Evolutionary conservation across 2,329 filamentous ascomycete species (phyloP), one percentile per base, ranked within the genome.

Genomic region (Phoma sp.): DNA sequence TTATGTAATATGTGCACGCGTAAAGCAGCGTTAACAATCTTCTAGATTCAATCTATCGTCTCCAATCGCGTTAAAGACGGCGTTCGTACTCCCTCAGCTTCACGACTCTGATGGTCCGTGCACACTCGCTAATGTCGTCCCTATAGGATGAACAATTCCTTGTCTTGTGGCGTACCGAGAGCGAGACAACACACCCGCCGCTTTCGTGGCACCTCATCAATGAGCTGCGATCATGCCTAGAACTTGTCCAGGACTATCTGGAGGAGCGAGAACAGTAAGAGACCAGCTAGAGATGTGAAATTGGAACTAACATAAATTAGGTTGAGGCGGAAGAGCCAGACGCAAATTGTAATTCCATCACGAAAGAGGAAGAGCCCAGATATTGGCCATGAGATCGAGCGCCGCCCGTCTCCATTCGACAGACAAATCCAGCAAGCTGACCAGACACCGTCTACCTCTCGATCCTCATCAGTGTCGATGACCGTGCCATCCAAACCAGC

Each of bases 121-220:
- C 59, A 43, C 56, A 55, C 9, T 55, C 49, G 58, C 57, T 68
- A 41, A 71, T 51, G 52, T 61, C 50, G 22, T 52, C 32, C 9
- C 11, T 53, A 36, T 61, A 75, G 73, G 69, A 69, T 4, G 78
- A 80, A 47, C 68, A 80, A 32, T 80, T 75, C 46, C 68, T 81
- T 0, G 68, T 80, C 0, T 62, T 64, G 33, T 80, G 79, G 79
- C 66, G 62, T 1, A 55, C 64, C 0, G 48, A 61, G 0, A 18
- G 30, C 0, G 23, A 46, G 3, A 50, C 55, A 4, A 45, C 56
- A 2, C 55, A 52, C 3, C 60, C 72, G 0, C 71, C 77, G 2
- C 61, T 74, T 3, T 78, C 76, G 5, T 82, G 79, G 79, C 79
- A 82, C 47, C 35, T 57, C 1, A 30, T 80, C 0, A 51, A 66